Evolutionary conservation across 73 alveolate genomes (phyloP).

Genomic region (Strombidium stylifer): DNA sequence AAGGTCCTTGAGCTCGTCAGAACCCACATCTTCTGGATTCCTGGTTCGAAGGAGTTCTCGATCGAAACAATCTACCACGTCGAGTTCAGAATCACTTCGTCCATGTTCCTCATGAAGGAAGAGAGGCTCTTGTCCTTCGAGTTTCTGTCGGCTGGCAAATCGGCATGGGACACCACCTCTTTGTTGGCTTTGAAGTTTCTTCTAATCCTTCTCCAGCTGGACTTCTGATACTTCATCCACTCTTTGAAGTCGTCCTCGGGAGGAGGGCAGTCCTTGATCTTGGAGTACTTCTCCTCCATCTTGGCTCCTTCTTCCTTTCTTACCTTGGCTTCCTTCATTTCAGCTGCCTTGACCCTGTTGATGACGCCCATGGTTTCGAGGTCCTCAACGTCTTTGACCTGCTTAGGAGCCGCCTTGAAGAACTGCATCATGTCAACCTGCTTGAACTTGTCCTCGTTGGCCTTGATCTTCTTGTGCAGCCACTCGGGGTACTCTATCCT

Average conservation of each 20-base stretch:
- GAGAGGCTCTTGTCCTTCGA: slow-evolving; percentile 18
- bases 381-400: slow-evolving; percentile 34
- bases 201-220: slow-evolving; percentile 83
- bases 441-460: slow-evolving; percentile 63
- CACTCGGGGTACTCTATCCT: slow-evolving; percentile 76
- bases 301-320: slow-evolving; percentile 18
- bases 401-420: slow-evolving; percentile 25
- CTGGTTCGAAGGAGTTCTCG: slow-evolving; percentile 51
- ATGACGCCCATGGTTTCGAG: slow-evolving; percentile 18
- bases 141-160: slow-evolving; percentile 10
- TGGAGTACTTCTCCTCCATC: slow-evolving; percentile 50
- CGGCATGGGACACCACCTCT: slow-evolving; percentile 26
- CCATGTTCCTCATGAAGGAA: slow-evolving; percentile 75
- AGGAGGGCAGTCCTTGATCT: slow-evolving; percentile 62
- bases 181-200: slow-evolving; percentile 63
- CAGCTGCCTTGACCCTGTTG: not conserved
- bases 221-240: slow-evolving; percentile 83
- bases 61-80: slow-evolving; percentile 69
- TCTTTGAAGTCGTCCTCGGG: slow-evolving; percentile 75
- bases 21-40: slow-evolving; percentile 69
- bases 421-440: slow-evolving; percentile 61
- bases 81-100: slow-evolving; percentile 48
- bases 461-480: slow-evolving; percentile 76
- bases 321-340: not conserved
- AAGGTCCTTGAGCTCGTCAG: slow-evolving; percentile 46